phyloP scores from a whole-genome alignment of 2,329 filamentous ascomycete species.

The Cladorrhinum sp. region DNA sequence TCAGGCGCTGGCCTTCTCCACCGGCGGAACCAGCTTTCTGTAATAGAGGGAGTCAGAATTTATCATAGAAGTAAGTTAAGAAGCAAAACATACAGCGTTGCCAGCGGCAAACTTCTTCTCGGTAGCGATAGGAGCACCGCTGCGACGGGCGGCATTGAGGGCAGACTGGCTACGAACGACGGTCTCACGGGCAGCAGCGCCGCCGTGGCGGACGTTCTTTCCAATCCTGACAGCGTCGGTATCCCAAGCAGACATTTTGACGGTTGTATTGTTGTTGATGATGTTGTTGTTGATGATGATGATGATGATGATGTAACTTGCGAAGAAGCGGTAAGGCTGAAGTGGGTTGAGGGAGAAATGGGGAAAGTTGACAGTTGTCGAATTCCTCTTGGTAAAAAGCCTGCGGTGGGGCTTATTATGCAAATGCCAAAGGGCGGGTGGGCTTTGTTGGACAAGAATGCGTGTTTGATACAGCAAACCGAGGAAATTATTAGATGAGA shows the following conservation, averaged over 20 bases:
- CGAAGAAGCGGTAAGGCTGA: conserved; percentile 6
- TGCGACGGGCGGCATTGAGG: conserved; percentile 85
- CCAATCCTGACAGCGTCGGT: conserved; percentile 85
- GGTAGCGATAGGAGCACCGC: conserved; percentile 71
- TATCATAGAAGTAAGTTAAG: neutral
- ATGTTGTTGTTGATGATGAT: conserved; percentile 12
- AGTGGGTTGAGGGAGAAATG: neutral
- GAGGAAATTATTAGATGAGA: conserved; percentile 4
- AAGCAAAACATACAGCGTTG: conserved; percentile 66
- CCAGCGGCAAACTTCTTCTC: conserved; percentile 86
- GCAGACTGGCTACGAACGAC: conserved; percentile 80
- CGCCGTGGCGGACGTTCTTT: conserved; percentile 72
- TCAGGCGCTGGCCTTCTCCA: conserved; percentile 85
- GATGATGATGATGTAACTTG: no score
- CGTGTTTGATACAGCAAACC: neutral
- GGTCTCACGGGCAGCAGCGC: conserved; percentile 69
- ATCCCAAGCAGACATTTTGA: conserved; percentile 75
- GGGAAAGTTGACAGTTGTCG: neutral
- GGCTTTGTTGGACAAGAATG: neutral
- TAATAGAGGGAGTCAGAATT: neutral
- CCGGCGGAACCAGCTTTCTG: conserved; percentile 44
- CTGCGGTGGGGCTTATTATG: neutral
- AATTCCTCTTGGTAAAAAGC: conserved; percentile 1
- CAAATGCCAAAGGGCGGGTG: neutral
- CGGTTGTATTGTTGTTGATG: conserved; percentile 32